Percentiles rank a stretch among this genome's conserved stretches.
Conservation (phyloP, 2,329 filamentous ascomycete species). For the Cucurbitaria berberidis region DNA sequence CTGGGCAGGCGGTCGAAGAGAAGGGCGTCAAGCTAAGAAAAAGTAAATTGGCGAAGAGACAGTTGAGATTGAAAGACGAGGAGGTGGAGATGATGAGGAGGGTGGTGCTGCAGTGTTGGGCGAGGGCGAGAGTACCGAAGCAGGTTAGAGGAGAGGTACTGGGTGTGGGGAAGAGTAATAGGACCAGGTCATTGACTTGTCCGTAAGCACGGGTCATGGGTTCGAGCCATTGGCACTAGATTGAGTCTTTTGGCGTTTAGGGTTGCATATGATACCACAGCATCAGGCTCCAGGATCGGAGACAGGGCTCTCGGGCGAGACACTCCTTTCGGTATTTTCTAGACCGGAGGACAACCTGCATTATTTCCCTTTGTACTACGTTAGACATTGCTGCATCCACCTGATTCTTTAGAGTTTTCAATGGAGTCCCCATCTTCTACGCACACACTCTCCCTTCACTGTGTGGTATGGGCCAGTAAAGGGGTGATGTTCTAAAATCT, state of each 20-base stretch:
- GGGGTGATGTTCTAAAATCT: background rate
- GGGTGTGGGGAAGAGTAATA: slow-evolving; percentile 21
- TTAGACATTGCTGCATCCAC: slow-evolving; percentile 3
- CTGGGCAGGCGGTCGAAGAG: slow-evolving; percentile 14
- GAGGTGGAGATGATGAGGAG: slow-evolving; percentile 52
- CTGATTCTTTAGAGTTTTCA: background rate
- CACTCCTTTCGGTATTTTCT: background rate
- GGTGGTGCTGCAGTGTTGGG: slow-evolving; percentile 53
- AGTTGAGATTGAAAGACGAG: slow-evolving; percentile 52
- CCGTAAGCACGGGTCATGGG: slow-evolving; percentile 20
- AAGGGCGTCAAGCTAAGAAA: slow-evolving; percentile 42
- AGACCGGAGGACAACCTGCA: background rate
- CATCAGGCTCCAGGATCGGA: slow-evolving; percentile 2
- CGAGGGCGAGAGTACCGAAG: slow-evolving; percentile 37
- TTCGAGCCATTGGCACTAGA: background rate
- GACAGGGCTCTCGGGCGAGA: background rate
- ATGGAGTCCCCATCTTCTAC: background rate
- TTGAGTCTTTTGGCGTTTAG: slow-evolving; percentile 7
- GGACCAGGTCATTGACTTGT: slow-evolving; percentile 41
- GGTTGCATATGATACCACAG: slow-evolving; percentile 20
- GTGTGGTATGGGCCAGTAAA: background rate
- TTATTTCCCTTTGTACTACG: slow-evolving; percentile 6
- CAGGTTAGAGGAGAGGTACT: slow-evolving; percentile 32
- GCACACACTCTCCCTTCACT: background rate
- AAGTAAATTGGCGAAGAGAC: slow-evolving; percentile 55